phyloP scores from a whole-genome alignment of 352 stramenopile genomes.

The Globisporangium lucens region DNA sequence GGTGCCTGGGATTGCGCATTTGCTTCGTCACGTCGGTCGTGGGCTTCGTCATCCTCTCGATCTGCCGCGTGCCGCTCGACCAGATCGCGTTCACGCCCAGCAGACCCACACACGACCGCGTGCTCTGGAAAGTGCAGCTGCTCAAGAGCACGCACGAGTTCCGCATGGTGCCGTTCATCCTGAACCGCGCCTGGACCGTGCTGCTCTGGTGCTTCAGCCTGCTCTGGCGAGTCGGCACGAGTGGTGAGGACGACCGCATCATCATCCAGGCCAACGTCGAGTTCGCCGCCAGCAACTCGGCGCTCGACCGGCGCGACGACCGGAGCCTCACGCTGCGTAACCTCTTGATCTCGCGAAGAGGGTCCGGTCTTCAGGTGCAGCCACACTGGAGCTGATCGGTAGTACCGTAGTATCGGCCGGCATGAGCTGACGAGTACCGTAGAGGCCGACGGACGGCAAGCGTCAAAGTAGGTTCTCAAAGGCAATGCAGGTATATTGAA shows the following conservation, averaged over 20 bases:
- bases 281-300: background rate
- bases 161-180: background rate
- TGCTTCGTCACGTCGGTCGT: background rate
- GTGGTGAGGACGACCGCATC: conserved; percentile 3
- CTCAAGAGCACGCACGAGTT: background rate
- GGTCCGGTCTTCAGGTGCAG: background rate
- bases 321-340: background rate
- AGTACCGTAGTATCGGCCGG: background rate
- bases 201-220: conserved; percentile 13
- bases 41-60: background rate
- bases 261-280: conserved; percentile 14
- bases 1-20: conserved; percentile 9
- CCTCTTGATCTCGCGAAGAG: background rate
- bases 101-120: background rate
- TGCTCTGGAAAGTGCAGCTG: conserved; percentile 1
- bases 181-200: conserved; percentile 10
- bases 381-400: background rate
- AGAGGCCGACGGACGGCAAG: background rate
- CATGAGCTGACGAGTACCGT: background rate
- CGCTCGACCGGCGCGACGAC: background rate
- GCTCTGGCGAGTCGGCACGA: conserved; percentile 5
- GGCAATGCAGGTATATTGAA: background rate
- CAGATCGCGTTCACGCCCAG: background rate
- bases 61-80: background rate
- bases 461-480: background rate